Evolutionary conservation across 1,139 yeast species (phyloP).

Genomic region (Yamadazyma pseudoaaseri): DNA sequence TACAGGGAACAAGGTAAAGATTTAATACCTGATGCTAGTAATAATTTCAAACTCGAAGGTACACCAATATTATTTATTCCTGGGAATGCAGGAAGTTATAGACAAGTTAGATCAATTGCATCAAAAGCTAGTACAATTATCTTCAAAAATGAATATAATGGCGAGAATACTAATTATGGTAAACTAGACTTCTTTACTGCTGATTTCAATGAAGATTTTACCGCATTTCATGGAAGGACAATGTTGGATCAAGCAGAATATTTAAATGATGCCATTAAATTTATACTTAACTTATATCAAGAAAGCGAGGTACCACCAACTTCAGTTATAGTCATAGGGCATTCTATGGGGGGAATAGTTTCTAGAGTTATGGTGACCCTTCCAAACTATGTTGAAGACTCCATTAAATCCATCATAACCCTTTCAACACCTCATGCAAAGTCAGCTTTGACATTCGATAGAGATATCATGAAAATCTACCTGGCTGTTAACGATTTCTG

Average conservation of each 20-base stretch:
- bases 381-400: constrained; percentile 67
- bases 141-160: constrained; percentile 29
- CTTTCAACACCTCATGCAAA: constrained; percentile 91
- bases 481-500: constrained; percentile 77
- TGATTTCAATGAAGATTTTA: constrained; percentile 92
- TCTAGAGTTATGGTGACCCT: constrained; percentile 78
- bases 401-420: constrained; percentile 83
- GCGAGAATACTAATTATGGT: constrained; percentile 23
- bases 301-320: constrained; percentile 42
- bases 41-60: constrained; percentile 53
- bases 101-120: constrained; percentile 91
- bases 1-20: constrained; percentile 81
- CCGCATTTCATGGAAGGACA: constrained; percentile 95
- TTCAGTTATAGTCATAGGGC: constrained; percentile 82
- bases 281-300: constrained; percentile 67
- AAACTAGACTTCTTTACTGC: constrained; percentile 81
- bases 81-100: constrained; percentile 94
- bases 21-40: constrained; percentile 43
- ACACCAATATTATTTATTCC: constrained; percentile 91
- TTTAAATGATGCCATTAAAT: constrained; percentile 79
- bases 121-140: constrained; percentile 62
- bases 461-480: constrained; percentile 76
- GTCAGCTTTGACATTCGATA: constrained; percentile 94
- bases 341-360: constrained; percentile 97
- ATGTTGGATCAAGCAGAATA: constrained; percentile 93